Base-by-base conservation (phyloP, 371 early-diverging fungal species). In the Mortierella sp. region DNA sequence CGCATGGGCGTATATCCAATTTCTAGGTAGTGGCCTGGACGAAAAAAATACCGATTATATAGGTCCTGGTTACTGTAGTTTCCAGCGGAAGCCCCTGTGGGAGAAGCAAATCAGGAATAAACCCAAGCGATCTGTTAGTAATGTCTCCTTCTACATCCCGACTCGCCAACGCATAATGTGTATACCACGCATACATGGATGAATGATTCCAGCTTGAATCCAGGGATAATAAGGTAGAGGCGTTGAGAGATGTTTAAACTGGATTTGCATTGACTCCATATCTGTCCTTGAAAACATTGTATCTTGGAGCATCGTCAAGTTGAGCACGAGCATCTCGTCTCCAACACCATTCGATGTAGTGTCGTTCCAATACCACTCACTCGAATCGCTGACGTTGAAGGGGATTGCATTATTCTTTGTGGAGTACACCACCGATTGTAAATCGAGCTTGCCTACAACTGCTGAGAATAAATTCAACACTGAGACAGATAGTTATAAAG, bases 1-100 rank as follows among this genome's bases (percentile, higher is more conserved):
- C 58, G 22, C 15, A 74, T 9, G 4, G 79, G 70, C 0, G 65
- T 64, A 47, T 67, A 79, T 1, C 67, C 70, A 58, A 79, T 70
- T 52, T 74, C 70, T 19, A 79, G 63, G 38, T 50, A 66, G 32
- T 74, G 65, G 24, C 79, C 79, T 0, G 79, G 79, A 7, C 32
- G 58, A 38, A 73, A 74, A 57, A 10, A 58, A 19, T 70, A 74
- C 13, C 63, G 52, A 47, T 79, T 78, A n/a, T 24, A 33, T 13
- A 28, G 15, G 38, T 71, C 65, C 32, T 47, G 60, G 5, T 28
- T 8, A 24, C 16, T 48, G n/a, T 32, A 63, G 10, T 24, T 6
- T 11, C 8, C 55, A 28, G 28, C 1, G 28, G 28, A 28, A 28
- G 28, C 28, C 28, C 28, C 28, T 28, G 28, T 28, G 28, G 28